Conservation (phyloP, 805 yeast species). For the Myxozyma neglecta region DNA sequence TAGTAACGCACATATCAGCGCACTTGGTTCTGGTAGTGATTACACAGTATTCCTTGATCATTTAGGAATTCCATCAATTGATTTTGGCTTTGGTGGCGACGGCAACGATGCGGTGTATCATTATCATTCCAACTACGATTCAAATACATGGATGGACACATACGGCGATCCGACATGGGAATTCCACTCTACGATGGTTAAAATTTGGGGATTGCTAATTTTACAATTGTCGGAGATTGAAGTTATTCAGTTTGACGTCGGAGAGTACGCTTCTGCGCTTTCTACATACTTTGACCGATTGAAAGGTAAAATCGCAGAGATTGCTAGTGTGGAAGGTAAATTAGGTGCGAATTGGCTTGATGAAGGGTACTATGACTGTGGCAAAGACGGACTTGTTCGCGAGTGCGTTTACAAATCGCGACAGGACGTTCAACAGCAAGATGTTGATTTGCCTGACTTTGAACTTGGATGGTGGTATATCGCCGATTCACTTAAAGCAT, state of each 20-base stretch:
- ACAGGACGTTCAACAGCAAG: neutral
- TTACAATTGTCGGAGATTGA: slow-evolving; percentile 52
- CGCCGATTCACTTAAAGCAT: slow-evolving; percentile 25
- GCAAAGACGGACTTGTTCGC: neutral
- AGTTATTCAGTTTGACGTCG: slow-evolving; percentile 47
- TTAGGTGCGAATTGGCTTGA: slow-evolving; percentile 14
- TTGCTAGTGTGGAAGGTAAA: slow-evolving; percentile 18
- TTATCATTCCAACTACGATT: slow-evolving; percentile 60
- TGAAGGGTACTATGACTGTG: slow-evolving; percentile 16
- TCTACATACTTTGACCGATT: slow-evolving; percentile 44
- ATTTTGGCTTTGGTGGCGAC: slow-evolving; percentile 53
- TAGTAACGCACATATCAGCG: slow-evolving; percentile 43
- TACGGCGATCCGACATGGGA: slow-evolving; percentile 64
- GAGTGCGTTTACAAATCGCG: slow-evolving; percentile 4
- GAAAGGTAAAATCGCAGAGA: slow-evolving; percentile 42
- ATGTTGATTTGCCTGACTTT: slow-evolving; percentile 15
- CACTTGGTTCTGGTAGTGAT: slow-evolving; percentile 72
- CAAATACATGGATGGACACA: slow-evolving; percentile 63
- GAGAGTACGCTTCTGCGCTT: slow-evolving; percentile 46
- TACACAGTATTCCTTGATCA: slow-evolving; percentile 49
- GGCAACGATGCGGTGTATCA: slow-evolving; percentile 57
- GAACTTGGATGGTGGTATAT: slow-evolving; percentile 30
- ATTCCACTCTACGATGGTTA: slow-evolving; percentile 57
- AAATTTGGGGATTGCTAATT: slow-evolving; percentile 53
- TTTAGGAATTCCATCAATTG: slow-evolving; percentile 50